Conservation (phyloP, 2,329 filamentous ascomycete genomes). For the Apiospora aurea region DNA sequence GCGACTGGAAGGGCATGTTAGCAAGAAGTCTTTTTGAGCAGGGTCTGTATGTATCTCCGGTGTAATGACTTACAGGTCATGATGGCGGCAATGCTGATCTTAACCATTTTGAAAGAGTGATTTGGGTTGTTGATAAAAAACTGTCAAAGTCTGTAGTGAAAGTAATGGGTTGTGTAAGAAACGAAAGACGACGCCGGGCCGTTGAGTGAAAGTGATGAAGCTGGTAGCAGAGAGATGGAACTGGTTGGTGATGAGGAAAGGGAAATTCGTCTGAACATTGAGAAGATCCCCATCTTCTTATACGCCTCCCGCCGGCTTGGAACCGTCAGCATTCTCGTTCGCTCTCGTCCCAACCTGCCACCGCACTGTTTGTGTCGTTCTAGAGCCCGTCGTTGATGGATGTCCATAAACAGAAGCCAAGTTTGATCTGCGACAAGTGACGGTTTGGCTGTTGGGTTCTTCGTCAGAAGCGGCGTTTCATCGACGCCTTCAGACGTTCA, state of each 20-base stretch:
- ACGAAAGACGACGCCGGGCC: slow-evolving; percentile 33
- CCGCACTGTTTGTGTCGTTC: not conserved
- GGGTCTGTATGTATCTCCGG: no score
- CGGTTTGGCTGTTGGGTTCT: slow-evolving; percentile 16
- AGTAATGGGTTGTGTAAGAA: slow-evolving; percentile 27
- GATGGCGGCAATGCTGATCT: slow-evolving; percentile 38
- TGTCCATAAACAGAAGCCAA: not conserved
- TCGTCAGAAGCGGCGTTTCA: slow-evolving; percentile 13
- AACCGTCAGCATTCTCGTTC: not conserved
- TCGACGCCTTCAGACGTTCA: slow-evolving; percentile 5
- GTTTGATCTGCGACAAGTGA: slow-evolving; percentile 15
- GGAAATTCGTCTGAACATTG: slow-evolving; percentile 6
- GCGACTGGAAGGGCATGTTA: slow-evolving; percentile 37
- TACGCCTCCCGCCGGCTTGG: not conserved
- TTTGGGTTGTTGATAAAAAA: slow-evolving; percentile 20
- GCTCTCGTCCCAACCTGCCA: not conserved
- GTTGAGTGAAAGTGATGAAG: slow-evolving; percentile 18
- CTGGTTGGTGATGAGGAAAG: slow-evolving; percentile 22
- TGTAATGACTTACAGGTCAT: slow-evolving; percentile 39
- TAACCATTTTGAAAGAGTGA: slow-evolving; percentile 43
- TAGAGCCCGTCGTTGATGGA: not conserved
- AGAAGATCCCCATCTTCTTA: not conserved
- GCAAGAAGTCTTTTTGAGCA: slow-evolving; percentile 7
- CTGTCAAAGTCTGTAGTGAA: slow-evolving; percentile 26
- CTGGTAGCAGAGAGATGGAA: not conserved